Base-by-base conservation (phyloP, 2,329 filamentous ascomycete genomes). In the Fusarium verrucosum region DNA sequence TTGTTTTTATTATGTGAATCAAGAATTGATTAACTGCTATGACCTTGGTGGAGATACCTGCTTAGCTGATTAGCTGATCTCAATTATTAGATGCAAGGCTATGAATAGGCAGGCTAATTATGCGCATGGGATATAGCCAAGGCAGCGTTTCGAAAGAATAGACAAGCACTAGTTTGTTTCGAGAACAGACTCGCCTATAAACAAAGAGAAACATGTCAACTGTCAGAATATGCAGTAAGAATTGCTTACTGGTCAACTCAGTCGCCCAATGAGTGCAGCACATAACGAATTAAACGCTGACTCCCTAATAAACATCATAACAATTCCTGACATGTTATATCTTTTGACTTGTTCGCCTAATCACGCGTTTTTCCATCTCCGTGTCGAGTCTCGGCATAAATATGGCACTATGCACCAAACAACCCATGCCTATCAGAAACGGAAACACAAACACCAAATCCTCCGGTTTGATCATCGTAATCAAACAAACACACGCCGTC, bases 361-460 rank as follows among this genome's bases (percentile, higher is more conserved):
- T 41, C 45, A 47, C 14, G 13, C 45, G 11, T 16, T 11, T 14
- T 28, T 23, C 26, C 19, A 6, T 37, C 20, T 19, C 26, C 50
- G 23, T 17, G 13, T 26, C 11, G 19, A 19, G 22, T 44, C 41
- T 61, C 37, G 37, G 58, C 58, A 61, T 61, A 43, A 61, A 56
- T 43, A 33, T 47, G 30, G 33, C 19, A 59, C 57, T 59, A 44
- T 47, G 38, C 30, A 36, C 49, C 57, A 61, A 61, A 61, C 58
- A 35, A 43, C 49, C 16, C 40, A 13, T n/a, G 42, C 50, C 50
- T 30, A 40, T 52, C 7, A 35, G 33, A 41, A 47, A 20, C 51
- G 47, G 36, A 61, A 49, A 55, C 22, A 61, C 49, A 62, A 61
- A 62, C 58, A 62, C 56, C 37, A 62, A 62, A 59, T 38, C 49